Base-by-base conservation (phyloP, 306 rosid genomes). In the Astragalus membranaceus region DNA sequence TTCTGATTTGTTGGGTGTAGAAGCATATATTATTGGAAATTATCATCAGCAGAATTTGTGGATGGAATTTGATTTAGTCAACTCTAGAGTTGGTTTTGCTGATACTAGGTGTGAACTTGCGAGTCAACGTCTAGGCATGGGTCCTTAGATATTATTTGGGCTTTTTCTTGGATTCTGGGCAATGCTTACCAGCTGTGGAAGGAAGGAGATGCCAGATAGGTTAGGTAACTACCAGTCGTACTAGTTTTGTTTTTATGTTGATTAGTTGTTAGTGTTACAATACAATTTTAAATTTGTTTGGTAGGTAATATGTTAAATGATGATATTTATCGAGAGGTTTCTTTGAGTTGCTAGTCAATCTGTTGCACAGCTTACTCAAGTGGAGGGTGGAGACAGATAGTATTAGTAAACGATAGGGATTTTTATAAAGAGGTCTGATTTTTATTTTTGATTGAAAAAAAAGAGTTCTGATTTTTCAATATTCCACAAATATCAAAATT, bases 11-110 rank as follows among this genome's bases (percentile, higher is more conserved):
- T 46, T 87, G 66, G 96, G 96, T 0, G 61, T 86, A 8, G 96
- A 89, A 37, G 92, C 96, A 1, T 89, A 73, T 10, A 83, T 92
- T 59, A 87, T 92, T 64, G 98, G 96, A 0, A 89, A 92, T 46
- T 83, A 92, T 72, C 98, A 92, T 43, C 98, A 92, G 69, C 96
- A 87, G 47, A 89, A 92, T 65, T 74, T 92, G 84, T 92, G 98
- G 98, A 85, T 89, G 92, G 98, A 92, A 71, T 92, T 89, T 57
- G 98, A 92, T 67, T 42, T 89, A 74, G 90, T 32, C 39, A 89
- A 81, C 39, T 86, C 90, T 2, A 83, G 98, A 65, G 83, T 92
- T 41, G 96, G 98, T 50, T 86, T 92, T 54, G 92, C 85, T 2
- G 82, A 81, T 35, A 78, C 88, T 3, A 83, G 75, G 55, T 92